Evolutionary conservation across 495 filamentous ascomycete species (phyloP).

Genomic region (Penicillium cataractarum): DNA sequence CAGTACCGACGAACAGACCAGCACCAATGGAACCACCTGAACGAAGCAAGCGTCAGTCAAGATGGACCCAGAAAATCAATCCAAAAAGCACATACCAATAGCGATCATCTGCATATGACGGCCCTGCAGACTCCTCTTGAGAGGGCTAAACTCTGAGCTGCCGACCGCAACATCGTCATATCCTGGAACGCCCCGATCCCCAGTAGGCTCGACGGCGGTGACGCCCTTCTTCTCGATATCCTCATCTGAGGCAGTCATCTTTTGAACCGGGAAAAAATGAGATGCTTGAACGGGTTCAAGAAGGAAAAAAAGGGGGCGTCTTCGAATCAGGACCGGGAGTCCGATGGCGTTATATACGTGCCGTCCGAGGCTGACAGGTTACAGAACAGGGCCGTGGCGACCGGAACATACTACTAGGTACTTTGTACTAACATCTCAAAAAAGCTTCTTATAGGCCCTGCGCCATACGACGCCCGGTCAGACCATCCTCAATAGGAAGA

Average conservation of each 20-base stretch:
- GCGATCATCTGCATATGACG: constrained; percentile 80
- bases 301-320: neutral
- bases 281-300: constrained; percentile 5
- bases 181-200: constrained; percentile 1
- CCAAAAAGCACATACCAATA: constrained; percentile 50
- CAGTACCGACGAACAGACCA: constrained; percentile 57
- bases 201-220: constrained; percentile 11
- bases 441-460: constrained; percentile 9
- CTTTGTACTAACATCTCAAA: constrained; percentile 3
- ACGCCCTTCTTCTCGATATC: constrained; percentile 26
- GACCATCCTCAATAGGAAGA: constrained; percentile 7
- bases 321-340: neutral
- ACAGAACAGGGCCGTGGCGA: constrained; percentile 1
- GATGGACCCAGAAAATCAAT: neutral
- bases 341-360: constrained; percentile 18
- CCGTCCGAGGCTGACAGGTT: neutral
- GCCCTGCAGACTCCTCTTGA: constrained; percentile 49
- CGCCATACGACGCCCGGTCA: constrained; percentile 9
- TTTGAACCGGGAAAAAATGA: neutral
- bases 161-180: constrained; percentile 14
- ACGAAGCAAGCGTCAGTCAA: neutral
- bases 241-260: constrained; percentile 23
- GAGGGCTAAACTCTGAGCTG: constrained; percentile 47
- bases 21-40: constrained; percentile 57
- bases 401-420: neutral